Conservation (phyloP, 208 protist species). For the Strigomonas culicis region DNA sequence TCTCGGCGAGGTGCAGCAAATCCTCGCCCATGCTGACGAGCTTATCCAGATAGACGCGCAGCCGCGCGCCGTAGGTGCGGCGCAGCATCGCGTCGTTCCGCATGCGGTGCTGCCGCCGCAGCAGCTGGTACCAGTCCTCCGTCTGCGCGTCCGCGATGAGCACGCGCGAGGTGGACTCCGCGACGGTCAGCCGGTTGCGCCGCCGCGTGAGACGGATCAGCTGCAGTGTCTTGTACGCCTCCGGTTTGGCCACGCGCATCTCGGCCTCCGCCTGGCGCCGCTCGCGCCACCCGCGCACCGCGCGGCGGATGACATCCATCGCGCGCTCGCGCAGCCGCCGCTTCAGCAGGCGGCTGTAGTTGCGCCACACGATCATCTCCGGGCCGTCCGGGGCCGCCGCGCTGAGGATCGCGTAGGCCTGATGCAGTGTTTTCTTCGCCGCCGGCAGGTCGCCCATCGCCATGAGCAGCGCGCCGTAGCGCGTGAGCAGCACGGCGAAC, state of each 20-base stretch:
- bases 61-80: conserved; percentile 29
- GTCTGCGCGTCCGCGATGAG: conserved; percentile 41
- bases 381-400: conserved; percentile 20
- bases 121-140: conserved; percentile 38
- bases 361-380: conserved; percentile 48
- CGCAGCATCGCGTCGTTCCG: conserved; percentile 45
- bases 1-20: conserved; percentile 24
- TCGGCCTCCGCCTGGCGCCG: conserved; percentile 23
- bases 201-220: conserved; percentile 26
- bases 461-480: conserved; percentile 38
- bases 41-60: conserved; percentile 45
- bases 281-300: conserved; percentile 51
- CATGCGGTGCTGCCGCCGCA: conserved; percentile 32
- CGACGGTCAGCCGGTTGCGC: conserved; percentile 34
- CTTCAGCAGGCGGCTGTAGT: conserved; percentile 39
- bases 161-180: conserved; percentile 42
- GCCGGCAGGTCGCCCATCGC: conserved; percentile 31
- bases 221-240: conserved; percentile 25
- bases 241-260: conserved; percentile 26
- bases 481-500: conserved; percentile 42
- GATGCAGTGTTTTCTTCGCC: conserved; percentile 30
- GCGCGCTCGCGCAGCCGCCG: conserved; percentile 33
- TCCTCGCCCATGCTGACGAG: conserved; percentile 20
- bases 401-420: conserved; percentile 36
- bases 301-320: conserved; percentile 35